Conservation (phyloP, 148 eudicot genomes). For the Nyssa sinensis region DNA sequence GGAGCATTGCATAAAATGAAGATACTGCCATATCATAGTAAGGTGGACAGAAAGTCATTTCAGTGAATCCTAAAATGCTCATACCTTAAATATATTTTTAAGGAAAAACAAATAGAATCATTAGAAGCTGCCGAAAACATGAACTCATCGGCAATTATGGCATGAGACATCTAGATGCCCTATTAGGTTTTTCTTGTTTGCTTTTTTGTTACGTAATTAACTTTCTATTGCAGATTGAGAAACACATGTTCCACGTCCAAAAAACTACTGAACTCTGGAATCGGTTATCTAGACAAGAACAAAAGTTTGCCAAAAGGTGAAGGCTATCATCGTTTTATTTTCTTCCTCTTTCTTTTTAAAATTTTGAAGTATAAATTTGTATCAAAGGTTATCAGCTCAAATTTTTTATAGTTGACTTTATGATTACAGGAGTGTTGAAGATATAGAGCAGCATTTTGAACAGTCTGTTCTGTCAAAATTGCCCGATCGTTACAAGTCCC, state of each 20-base stretch:
- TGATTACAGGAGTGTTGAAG: constrained; percentile 54
- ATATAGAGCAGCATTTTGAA: constrained; percentile 56
- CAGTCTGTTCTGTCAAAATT: constrained; percentile 70
- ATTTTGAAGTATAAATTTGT: background rate
- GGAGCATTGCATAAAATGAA: background rate
- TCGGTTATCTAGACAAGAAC: constrained; percentile 75
- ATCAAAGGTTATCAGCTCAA: background rate
- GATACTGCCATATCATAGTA: background rate
- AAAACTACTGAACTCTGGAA: constrained; percentile 69
- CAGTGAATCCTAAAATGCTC: background rate
- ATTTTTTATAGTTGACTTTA: constrained; percentile 3
- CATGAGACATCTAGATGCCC: background rate
- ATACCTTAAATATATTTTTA: background rate
- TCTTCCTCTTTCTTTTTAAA: background rate
- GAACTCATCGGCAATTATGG: background rate
- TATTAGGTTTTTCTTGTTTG: constrained; percentile 5
- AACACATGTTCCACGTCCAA: constrained; percentile 63
- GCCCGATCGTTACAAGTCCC: constrained; percentile 81
- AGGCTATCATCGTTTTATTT: background rate
- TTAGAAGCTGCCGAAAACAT: background rate
- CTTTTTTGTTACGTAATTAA: background rate
- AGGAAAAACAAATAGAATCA: background rate
- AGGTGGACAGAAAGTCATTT: background rate
- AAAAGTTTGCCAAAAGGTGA: constrained; percentile 66
- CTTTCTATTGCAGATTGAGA: constrained; percentile 67